Conservation (phyloP, 225 moss, liverwort and hornwort genomes). For the Marchantia paleacea region DNA sequence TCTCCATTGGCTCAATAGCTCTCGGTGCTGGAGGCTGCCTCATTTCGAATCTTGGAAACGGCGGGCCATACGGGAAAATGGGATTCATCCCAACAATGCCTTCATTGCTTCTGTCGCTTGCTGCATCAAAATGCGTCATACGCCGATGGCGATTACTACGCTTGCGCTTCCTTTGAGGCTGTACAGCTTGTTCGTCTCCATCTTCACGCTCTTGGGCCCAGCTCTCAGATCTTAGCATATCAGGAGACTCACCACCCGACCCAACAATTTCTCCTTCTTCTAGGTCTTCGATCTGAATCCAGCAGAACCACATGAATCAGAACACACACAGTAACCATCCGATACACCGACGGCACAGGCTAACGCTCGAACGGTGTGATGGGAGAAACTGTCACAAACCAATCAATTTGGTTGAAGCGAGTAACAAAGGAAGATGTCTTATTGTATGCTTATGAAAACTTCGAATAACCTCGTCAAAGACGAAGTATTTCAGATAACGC, state of each 20-base stretch:
- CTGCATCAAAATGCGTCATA: constrained; percentile 54
- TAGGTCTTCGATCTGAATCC: constrained; percentile 71
- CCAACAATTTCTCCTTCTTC: constrained; percentile 99
- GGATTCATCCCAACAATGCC: constrained; percentile 18
- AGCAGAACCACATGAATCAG: too few species aligned
- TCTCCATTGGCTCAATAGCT: constrained; percentile 40
- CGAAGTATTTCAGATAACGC: too few species aligned
- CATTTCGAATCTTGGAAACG: constrained; percentile 50
- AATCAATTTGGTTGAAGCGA: too few species aligned
- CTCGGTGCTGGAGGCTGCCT: constrained; percentile 55
- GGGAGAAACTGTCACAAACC: too few species aligned
- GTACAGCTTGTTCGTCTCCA: constrained; percentile 59
- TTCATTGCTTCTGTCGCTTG: constrained; percentile 55
- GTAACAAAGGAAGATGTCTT: too few species aligned
- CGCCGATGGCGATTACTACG: constrained; percentile 87
- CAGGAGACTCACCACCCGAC: constrained; percentile 73
- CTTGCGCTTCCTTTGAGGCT: constrained; percentile 86
- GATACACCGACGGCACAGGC: not conserved
- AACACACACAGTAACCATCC: too few species aligned
- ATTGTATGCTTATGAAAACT: too few species aligned
- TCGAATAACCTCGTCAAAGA: too few species aligned
- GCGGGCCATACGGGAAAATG: constrained; percentile 27
- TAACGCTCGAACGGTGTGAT: too few species aligned
- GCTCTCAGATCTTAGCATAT: constrained; percentile 57
- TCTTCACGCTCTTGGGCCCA: constrained; percentile 69